Conservation (phyloP, 371 early-diverging fungal genomes). For the Lichtheimia corymbifera region DNA sequence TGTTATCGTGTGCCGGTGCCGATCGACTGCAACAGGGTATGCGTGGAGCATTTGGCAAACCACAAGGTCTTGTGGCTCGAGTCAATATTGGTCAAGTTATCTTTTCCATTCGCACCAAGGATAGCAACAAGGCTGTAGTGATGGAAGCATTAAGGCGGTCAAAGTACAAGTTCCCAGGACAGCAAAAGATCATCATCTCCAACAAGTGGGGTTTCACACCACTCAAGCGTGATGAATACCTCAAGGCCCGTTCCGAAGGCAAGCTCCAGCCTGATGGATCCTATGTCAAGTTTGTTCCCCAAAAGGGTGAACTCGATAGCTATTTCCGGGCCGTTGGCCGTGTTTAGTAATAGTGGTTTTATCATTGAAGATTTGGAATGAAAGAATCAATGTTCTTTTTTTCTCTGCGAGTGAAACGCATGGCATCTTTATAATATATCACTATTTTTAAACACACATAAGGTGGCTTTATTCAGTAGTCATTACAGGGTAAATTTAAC, state of each 20-base stretch:
- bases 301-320: slow-evolving; percentile 83
- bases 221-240: slow-evolving; percentile 92
- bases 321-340: slow-evolving; percentile 46
- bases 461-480: too few species aligned
- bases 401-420: not conserved
- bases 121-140: slow-evolving; percentile 92
- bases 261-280: slow-evolving; percentile 93
- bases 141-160: slow-evolving; percentile 97
- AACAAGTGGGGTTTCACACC: slow-evolving; percentile 99
- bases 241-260: slow-evolving; percentile 79
- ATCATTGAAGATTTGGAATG: too few species aligned
- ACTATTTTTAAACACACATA: too few species aligned
- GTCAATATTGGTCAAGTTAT: slow-evolving; percentile 99
- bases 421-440: too few species aligned
- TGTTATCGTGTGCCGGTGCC: slow-evolving; percentile 99
- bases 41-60: slow-evolving; percentile 99
- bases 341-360: slow-evolving; percentile 18
- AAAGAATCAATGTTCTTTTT: not conserved
- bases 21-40: slow-evolving; percentile 99
- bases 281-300: slow-evolving; percentile 95
- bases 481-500: too few species aligned
- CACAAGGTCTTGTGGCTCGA: slow-evolving; percentile 98
- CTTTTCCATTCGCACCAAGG: slow-evolving; percentile 98
- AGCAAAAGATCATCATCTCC: slow-evolving; percentile 98
- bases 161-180: slow-evolving; percentile 99